Evolutionary conservation across 129 eudicot species (phyloP).

Genomic region (Glebionis coronaria): DNA sequence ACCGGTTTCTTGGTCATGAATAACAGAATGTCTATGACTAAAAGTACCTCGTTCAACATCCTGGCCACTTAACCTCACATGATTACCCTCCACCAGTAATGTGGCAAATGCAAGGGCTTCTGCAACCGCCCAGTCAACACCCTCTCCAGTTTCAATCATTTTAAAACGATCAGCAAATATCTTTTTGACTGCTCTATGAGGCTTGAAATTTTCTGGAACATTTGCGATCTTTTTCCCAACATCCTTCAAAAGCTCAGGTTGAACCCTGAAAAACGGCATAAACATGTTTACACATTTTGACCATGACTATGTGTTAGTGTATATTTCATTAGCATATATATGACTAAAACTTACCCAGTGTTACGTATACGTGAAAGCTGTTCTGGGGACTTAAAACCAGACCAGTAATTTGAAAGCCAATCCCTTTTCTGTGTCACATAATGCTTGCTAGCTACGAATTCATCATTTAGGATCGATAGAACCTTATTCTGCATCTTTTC

Average conservation of each 20-base stretch:
- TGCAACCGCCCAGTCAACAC: slow-evolving; percentile 96
- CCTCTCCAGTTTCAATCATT: slow-evolving; percentile 96
- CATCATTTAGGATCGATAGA: slow-evolving; percentile 77
- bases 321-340: background rate
- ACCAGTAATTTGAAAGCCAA: slow-evolving; percentile 98
- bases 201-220: slow-evolving; percentile 77
- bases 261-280: slow-evolving; percentile 50
- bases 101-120: slow-evolving; percentile 98
- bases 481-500: slow-evolving; percentile 74
- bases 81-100: slow-evolving; percentile 89
- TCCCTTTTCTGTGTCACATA: slow-evolving; percentile 66
- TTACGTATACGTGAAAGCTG: slow-evolving; percentile 91
- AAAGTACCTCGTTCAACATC: slow-evolving; percentile 98
- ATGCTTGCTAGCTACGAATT: slow-evolving; percentile 83
- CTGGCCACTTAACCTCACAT: slow-evolving; percentile 94
- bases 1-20: slow-evolving; percentile 95
- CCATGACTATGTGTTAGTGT: background rate
- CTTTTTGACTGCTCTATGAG: slow-evolving; percentile 88
- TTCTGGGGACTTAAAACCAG: slow-evolving; percentile 91
- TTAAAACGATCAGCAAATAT: slow-evolving; percentile 76
- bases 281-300: background rate
- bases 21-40: slow-evolving; percentile 85
- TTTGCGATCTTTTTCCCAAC: slow-evolving; percentile 83
- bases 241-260: slow-evolving; percentile 82
- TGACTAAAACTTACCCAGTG: slow-evolving; percentile 66